These are phyloP conservation scores for Carex cristatella DNA, from an alignment of 176 grass and related monocot species.

Conservation along the genomic window DNA sequence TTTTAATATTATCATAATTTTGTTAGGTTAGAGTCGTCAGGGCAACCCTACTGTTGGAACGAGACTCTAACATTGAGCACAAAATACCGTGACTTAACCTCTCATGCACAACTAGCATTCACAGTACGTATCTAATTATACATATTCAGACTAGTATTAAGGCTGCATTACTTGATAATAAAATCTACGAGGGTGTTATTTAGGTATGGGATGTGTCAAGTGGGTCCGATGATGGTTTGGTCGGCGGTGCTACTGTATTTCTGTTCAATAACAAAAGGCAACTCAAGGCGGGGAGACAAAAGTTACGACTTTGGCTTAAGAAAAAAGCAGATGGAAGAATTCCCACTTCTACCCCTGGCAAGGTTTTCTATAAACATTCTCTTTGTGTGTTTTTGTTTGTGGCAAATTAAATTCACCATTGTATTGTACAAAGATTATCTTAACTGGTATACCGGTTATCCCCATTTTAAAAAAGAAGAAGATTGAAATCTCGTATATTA, in stretches of 20 bases:
- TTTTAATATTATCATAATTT: too few relatives aligned
- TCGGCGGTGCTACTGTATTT: conserved; percentile 75
- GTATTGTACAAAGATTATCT: background rate
- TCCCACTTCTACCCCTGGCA: conserved; percentile 82
- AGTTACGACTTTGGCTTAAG: conserved; percentile 63
- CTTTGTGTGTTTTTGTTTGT: too few relatives aligned
- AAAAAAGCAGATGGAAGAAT: conserved; percentile 85
- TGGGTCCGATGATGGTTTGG: conserved; percentile 34
- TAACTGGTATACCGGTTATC: too few relatives aligned
- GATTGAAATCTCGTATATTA: background rate
- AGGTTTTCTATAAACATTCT: conserved; percentile 24
- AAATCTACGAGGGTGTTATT: too few relatives aligned
- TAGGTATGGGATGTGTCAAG: conserved; percentile 84
- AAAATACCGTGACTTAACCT: conserved; percentile 94
- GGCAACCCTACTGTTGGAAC: conserved; percentile 70
- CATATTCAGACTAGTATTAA: too few relatives aligned
- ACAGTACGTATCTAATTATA: conserved; percentile 36
- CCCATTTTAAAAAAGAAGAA: too few relatives aligned
- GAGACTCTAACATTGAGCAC: conserved; percentile 67
- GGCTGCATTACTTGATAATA: too few relatives aligned
- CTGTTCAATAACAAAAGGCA: conserved; percentile 94
- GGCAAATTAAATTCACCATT: background rate
- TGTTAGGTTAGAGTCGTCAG: conserved; percentile 63
- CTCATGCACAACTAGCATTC: conserved; percentile 76
- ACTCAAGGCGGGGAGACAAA: conserved; percentile 81